A percentile compares a stretch with the other conserved stretches of the same genome.
phyloP scores from a whole-genome alignment of 2,329 filamentous ascomycete genomes.

The Trematosphaeria pertusa region DNA sequence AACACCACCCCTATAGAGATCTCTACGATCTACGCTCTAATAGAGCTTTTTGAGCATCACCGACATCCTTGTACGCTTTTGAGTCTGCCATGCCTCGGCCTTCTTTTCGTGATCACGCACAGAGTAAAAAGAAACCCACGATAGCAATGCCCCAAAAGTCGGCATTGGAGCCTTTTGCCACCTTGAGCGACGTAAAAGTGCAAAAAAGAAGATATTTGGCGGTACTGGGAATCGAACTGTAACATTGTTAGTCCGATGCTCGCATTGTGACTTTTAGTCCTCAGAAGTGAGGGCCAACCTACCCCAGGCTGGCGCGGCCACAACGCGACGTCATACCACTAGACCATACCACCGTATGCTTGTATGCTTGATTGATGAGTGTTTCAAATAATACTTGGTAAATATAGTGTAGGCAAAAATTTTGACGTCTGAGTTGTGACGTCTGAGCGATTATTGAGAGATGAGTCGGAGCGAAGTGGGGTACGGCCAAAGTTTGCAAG shows the following conservation, averaged over 20 bases:
- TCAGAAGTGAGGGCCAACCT: slow-evolving; percentile 30
- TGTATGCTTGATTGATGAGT: slow-evolving; percentile 25
- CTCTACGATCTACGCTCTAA: no score
- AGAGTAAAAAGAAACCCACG: no score
- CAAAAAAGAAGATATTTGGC: slow-evolving; percentile 34
- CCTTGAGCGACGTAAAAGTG: no score
- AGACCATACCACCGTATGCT: slow-evolving; percentile 45
- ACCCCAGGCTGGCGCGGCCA: slow-evolving; percentile 50
- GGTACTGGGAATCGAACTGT: slow-evolving; percentile 43
- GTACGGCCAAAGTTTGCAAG: neutral
- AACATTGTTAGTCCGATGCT: slow-evolving; percentile 26
- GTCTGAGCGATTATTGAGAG: neutral
- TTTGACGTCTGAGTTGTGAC: neutral
- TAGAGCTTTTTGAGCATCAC: no score
- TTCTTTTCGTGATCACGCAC: no score
- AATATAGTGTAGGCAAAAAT: slow-evolving; percentile 4
- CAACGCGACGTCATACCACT: slow-evolving; percentile 51
- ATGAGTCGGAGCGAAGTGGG: neutral
- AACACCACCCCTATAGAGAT: no score
- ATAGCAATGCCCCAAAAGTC: no score
- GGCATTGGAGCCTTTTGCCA: no score
- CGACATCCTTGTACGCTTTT: no score
- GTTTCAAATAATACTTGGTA: neutral
- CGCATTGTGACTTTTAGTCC: slow-evolving; percentile 24
- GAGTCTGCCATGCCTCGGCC: no score